Evolutionary conservation across 2,329 filamentous ascomycete genomes (phyloP).

Genomic region (Colletotrichum magnum): DNA sequence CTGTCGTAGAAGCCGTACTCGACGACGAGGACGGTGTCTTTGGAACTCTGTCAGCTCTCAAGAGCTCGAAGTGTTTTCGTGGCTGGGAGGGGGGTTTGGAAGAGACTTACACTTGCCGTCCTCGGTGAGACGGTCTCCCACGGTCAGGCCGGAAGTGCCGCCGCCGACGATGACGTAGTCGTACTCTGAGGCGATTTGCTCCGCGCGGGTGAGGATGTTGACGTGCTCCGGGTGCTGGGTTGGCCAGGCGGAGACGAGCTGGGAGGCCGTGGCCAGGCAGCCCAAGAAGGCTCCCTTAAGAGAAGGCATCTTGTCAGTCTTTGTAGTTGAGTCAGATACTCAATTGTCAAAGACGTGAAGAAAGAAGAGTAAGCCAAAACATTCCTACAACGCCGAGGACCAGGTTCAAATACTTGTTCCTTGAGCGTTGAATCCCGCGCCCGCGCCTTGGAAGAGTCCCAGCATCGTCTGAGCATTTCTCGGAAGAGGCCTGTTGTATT

Average conservation of each 20-base stretch:
- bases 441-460: too few relatives aligned
- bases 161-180: conserved; percentile 57
- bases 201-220: conserved; percentile 29
- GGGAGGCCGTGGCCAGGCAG: neutral
- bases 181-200: conserved; percentile 39
- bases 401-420: too few relatives aligned
- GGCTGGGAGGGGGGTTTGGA: too few relatives aligned
- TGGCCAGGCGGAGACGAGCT: conserved; percentile 26
- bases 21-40: conserved; percentile 39
- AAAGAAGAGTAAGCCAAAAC: neutral
- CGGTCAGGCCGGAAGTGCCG: conserved; percentile 58
- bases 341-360: too few relatives aligned
- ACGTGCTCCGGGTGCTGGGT: conserved; percentile 29
- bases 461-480: too few relatives aligned
- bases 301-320: conserved; percentile 24
- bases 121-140: conserved; percentile 56
- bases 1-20: conserved; percentile 41
- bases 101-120: conserved; percentile 47
- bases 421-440: too few relatives aligned
- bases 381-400: too few relatives aligned
- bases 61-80: too few relatives aligned
- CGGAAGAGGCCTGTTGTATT: too few relatives aligned
- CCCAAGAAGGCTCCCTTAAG: conserved; percentile 6
- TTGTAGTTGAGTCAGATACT: too few relatives aligned
- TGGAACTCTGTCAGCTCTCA: conserved; percentile 43